phyloP scores from a whole-genome alignment of 495 filamentous ascomycete genomes.

The Bryoglossum gracile region DNA sequence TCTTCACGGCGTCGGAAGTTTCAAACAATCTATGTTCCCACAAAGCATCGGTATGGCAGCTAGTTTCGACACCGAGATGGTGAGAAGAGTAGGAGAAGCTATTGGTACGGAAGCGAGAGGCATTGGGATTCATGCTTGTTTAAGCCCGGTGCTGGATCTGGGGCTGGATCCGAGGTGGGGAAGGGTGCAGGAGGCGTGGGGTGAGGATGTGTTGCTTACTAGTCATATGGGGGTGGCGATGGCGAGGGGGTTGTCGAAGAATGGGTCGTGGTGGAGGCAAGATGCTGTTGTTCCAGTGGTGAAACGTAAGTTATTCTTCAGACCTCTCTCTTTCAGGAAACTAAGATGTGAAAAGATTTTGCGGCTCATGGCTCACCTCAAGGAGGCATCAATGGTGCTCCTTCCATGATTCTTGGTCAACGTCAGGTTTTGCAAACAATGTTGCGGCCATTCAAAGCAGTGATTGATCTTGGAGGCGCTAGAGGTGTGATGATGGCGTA shows the following conservation, averaged over 20 bases:
- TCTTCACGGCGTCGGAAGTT: slow-evolving; percentile 35
- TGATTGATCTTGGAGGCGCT: slow-evolving; percentile 33
- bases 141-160: slow-evolving; percentile 37
- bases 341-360: slow-evolving; percentile 23
- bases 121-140: slow-evolving; percentile 36
- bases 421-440: slow-evolving; percentile 34
- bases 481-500: slow-evolving; percentile 39
- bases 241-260: slow-evolving; percentile 34
- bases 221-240: slow-evolving; percentile 36
- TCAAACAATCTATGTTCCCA: slow-evolving; percentile 36
- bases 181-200: slow-evolving; percentile 33
- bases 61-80: slow-evolving; percentile 32
- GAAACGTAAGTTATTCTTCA: slow-evolving; percentile 22
- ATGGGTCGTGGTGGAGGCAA: slow-evolving; percentile 29
- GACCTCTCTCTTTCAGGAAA: not conserved
- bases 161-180: slow-evolving; percentile 37
- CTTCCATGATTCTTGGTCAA: slow-evolving; percentile 32
- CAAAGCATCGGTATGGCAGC: slow-evolving; percentile 32
- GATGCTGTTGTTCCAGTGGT: slow-evolving; percentile 34
- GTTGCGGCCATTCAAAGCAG: slow-evolving; percentile 33
- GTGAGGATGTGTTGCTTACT: slow-evolving; percentile 37
- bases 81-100: slow-evolving; percentile 30
- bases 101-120: slow-evolving; percentile 35
- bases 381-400: slow-evolving; percentile 34
- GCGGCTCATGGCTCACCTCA: slow-evolving; percentile 32